Percentiles rank a stretch among this genome's conserved stretches.
Conservation (phyloP, 2,329 filamentous ascomycete genomes). For the Ascochyta clinopodiicola region DNA sequence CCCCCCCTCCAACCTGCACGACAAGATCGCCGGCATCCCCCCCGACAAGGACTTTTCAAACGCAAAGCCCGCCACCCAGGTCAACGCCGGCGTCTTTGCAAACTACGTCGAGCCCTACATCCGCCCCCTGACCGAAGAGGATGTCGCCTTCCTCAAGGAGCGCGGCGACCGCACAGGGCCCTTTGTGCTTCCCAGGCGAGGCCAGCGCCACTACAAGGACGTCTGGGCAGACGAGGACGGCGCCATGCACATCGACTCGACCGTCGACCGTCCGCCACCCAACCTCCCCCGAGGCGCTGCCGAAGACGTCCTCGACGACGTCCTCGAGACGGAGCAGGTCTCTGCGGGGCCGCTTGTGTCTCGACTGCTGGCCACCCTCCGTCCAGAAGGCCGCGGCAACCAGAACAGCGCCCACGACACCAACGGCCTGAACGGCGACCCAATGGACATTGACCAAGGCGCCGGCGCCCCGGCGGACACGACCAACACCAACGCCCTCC, state of each 20-base stretch:
- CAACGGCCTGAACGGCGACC: conserved; percentile 60
- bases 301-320: conserved; percentile 83
- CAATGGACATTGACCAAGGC: conserved; percentile 56
- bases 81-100: conserved; percentile 92
- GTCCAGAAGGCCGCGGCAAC: conserved; percentile 73
- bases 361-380: conserved; percentile 79
- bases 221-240: conserved; percentile 96
- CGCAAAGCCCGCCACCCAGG: conserved; percentile 91
- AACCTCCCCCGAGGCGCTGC: conserved; percentile 87
- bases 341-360: conserved; percentile 87
- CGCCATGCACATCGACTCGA: conserved; percentile 73
- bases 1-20: conserved; percentile 78
- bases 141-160: conserved; percentile 90
- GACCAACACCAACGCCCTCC: conserved; percentile 51
- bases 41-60: conserved; percentile 96
- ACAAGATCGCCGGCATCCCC: conserved; percentile 85
- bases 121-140: conserved; percentile 87
- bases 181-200: conserved; percentile 85
- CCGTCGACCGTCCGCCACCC: conserved; percentile 71
- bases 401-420: conserved; percentile 60
- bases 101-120: conserved; percentile 92
- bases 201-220: conserved; percentile 84
- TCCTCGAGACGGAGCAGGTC: conserved; percentile 86
- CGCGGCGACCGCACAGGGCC: conserved; percentile 80
- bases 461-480: conserved; percentile 38